A percentile compares a stretch with the other conserved stretches of the same genome.
Conservation (phyloP, 495 filamentous ascomycete genomes). For the Penicillium mononematosum region DNA sequence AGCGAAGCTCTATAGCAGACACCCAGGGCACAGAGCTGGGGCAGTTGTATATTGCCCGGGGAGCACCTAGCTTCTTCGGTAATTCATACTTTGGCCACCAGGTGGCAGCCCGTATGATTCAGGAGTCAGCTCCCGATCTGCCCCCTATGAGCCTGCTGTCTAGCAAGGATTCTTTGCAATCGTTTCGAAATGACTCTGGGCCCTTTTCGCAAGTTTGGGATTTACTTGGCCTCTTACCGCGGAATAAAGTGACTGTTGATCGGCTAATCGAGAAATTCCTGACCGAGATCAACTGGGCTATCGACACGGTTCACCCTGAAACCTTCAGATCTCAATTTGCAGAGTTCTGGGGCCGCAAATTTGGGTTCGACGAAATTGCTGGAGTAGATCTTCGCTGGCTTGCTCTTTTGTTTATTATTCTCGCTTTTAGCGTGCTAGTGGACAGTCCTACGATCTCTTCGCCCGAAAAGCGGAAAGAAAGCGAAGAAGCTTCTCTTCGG, state of each 20-base stretch:
- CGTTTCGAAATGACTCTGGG: constrained; percentile 18
- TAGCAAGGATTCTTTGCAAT: constrained; percentile 19
- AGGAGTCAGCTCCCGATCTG: constrained; percentile 20
- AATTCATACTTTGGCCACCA: constrained; percentile 24
- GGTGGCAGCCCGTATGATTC: constrained; percentile 20
- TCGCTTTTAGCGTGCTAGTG: constrained; percentile 18
- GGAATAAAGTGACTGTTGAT: constrained; percentile 21
- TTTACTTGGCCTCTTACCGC: constrained; percentile 16
- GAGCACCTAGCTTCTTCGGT: constrained; percentile 19
- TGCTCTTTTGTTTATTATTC: constrained; percentile 18
- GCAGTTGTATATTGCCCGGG: constrained; percentile 18
- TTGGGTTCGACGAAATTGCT: constrained; percentile 22
- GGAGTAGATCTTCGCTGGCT: constrained; percentile 20
- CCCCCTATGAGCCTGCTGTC: constrained; percentile 20
- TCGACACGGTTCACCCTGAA: constrained; percentile 18
- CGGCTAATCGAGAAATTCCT: constrained; percentile 19
- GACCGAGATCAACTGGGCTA: constrained; percentile 19
- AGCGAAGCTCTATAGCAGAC: not conserved
- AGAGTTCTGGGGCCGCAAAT: constrained; percentile 21
- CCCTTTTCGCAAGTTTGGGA: constrained; percentile 23
- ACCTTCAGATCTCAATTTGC: constrained; percentile 18
- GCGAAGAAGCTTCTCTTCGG: constrained; percentile 19
- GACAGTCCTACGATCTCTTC: constrained; percentile 11
- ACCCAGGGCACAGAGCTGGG: constrained; percentile 15
- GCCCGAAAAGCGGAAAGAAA: constrained; percentile 19